Evolutionary conservation across 805 yeast species (phyloP).

Genomic region (Spathaspora girioi): DNA sequence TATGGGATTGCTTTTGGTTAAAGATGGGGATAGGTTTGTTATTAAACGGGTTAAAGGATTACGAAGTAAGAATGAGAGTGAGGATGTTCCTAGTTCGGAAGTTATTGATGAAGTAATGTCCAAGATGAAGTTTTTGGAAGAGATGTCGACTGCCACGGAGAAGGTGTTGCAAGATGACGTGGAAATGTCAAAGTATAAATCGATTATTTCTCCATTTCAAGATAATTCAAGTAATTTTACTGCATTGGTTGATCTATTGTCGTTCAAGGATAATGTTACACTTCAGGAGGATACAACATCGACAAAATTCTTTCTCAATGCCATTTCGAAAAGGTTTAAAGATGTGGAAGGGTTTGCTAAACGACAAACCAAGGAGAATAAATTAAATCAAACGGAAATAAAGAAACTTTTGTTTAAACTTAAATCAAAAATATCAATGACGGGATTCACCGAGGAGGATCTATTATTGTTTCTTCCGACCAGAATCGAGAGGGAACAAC

Average conservation of each 20-base stretch:
- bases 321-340: constrained; percentile 67
- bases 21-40: constrained; percentile 36
- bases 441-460: constrained; percentile 68
- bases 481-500: constrained; percentile 34
- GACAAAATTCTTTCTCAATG: constrained; percentile 32
- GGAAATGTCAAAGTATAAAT: neutral
- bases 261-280: constrained; percentile 26
- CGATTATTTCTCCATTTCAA: neutral
- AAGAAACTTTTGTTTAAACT: constrained; percentile 30
- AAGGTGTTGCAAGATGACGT: neutral
- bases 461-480: constrained; percentile 85
- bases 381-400: constrained; percentile 45
- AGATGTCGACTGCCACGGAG: constrained; percentile 10
- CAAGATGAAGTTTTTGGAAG: constrained; percentile 46
- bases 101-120: constrained; percentile 39
- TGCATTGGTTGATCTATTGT: constrained; percentile 12
- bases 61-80: constrained; percentile 24
- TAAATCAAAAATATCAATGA: constrained; percentile 59
- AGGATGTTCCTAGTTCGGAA: constrained; percentile 29
- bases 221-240: neutral
- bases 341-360: constrained; percentile 91
- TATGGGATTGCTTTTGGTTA: constrained; percentile 68
- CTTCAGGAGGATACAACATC: constrained; percentile 17
- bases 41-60: constrained; percentile 81
- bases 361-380: constrained; percentile 72